Evolutionary conservation across 2,329 filamentous ascomycete species (phyloP).

Genomic region (Aphanoascus verrucosus): DNA sequence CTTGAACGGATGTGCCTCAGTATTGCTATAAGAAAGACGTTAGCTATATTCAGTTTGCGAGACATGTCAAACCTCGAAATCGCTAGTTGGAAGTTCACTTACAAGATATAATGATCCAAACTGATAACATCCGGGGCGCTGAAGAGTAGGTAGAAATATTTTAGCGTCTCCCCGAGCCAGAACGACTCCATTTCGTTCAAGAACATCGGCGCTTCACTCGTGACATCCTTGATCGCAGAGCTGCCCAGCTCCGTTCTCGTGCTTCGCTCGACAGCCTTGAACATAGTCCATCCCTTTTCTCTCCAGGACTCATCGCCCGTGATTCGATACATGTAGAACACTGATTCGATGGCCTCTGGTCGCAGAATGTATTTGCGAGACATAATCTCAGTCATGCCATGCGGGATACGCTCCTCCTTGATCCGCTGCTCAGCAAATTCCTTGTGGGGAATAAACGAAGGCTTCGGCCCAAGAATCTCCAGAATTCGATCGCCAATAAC

Average conservation of each 20-base stretch:
- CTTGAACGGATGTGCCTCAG: constrained; percentile 44
- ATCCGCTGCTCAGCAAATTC: constrained; percentile 32
- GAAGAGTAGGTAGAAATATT: constrained; percentile 83
- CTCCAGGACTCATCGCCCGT: constrained; percentile 66
- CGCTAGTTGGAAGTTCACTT: constrained; percentile 52
- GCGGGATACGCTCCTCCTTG: constrained; percentile 34
- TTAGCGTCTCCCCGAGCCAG: constrained; percentile 83
- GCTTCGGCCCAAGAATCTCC: constrained; percentile 14
- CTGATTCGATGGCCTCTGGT: constrained; percentile 76
- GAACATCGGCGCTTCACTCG: constrained; percentile 46
- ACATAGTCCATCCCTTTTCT: constrained; percentile 83
- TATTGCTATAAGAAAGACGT: constrained; percentile 29
- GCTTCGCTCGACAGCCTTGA: constrained; percentile 55
- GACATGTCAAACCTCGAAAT: constrained; percentile 72
- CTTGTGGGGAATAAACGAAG: constrained; percentile 28
- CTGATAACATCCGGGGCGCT: constrained; percentile 53
- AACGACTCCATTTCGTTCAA: constrained; percentile 73
- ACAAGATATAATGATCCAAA: constrained; percentile 57
- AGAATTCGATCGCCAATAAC: constrained; percentile 2
- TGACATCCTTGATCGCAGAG: constrained; percentile 38
- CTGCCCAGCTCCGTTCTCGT: constrained; percentile 58
- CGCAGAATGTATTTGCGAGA: constrained; percentile 36
- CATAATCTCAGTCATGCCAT: constrained; percentile 33
- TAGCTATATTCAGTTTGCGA: constrained; percentile 34
- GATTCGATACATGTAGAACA: constrained; percentile 85